Conservation (phyloP, 305 asterid species). For the Fraxinus sp. region DNA sequence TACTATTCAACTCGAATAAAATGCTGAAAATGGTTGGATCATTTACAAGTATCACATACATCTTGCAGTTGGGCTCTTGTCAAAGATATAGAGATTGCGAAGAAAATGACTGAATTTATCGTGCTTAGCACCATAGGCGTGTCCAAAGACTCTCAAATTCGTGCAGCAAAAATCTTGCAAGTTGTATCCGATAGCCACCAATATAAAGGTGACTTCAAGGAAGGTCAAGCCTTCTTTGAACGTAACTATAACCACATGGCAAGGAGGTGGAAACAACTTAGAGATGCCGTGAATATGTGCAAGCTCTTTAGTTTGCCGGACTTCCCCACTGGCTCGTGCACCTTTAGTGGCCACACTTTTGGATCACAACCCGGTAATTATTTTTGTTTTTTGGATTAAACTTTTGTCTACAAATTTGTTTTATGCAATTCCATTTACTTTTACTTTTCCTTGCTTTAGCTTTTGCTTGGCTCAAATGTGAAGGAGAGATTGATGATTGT, state of each 20-base stretch:
- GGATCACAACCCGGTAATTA: constrained; percentile 61
- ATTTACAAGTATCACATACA: too few relatives aligned
- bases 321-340: constrained; percentile 43
- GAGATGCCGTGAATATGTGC: constrained; percentile 49
- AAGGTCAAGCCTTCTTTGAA: constrained; percentile 54
- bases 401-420: too few relatives aligned
- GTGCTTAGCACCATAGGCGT: constrained; percentile 80
- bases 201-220: constrained; percentile 28
- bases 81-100: constrained; percentile 65
- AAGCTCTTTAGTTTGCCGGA: constrained; percentile 62
- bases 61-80: constrained; percentile 83
- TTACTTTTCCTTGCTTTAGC: constrained; percentile 34
- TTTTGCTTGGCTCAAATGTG: constrained; percentile 86
- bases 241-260: constrained; percentile 49
- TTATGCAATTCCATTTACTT: neutral
- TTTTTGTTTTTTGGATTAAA: neutral
- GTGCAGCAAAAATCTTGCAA: constrained; percentile 73
- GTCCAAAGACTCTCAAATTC: constrained; percentile 84
- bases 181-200: constrained; percentile 58
- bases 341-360: constrained; percentile 53
- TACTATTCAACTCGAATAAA: neutral
- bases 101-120: constrained; percentile 70
- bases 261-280: constrained; percentile 69
- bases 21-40: neutral
- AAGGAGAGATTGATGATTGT: constrained; percentile 58